Percentiles rank a stretch among this genome's conserved stretches.
Conservation (phyloP, 169 alveolate genomes). For the Cyclospora cayetanensis region DNA sequence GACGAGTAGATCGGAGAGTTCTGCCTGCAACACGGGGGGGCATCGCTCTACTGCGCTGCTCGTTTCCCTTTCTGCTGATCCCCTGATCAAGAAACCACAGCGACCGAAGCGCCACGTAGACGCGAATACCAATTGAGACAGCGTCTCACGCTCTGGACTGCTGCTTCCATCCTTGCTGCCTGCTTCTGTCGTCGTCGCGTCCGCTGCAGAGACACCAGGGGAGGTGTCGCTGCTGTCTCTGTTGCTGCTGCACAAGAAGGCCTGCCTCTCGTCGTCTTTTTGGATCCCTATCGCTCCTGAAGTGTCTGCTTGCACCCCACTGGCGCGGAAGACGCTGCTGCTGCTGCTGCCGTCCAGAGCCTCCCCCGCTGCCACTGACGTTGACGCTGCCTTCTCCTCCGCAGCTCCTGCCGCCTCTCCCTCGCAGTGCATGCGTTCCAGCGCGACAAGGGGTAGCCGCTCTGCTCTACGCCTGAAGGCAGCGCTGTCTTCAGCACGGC, state of each 20-base stretch:
- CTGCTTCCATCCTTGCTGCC: background rate
- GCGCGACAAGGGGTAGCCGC: too few species aligned
- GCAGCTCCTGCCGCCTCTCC: too few species aligned
- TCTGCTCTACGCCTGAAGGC: too few species aligned
- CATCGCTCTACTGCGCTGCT: background rate
- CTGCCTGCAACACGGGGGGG: conserved; percentile 65
- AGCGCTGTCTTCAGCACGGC: too few species aligned
- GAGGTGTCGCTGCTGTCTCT: conserved; percentile 63
- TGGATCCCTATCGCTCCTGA: background rate
- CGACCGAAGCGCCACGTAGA: conserved; percentile 62
- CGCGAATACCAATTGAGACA: conserved; percentile 16
- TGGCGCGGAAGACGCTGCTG: background rate
- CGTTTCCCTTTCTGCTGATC: background rate
- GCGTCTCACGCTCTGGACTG: background rate
- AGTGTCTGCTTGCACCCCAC: background rate
- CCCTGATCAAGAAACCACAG: conserved; percentile 59
- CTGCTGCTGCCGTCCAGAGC: background rate
- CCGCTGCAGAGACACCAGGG: background rate
- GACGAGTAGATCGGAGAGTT: conserved; percentile 46
- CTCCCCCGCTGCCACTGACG: background rate
- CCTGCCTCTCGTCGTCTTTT: background rate
- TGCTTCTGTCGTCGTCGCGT: background rate
- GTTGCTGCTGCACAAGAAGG: background rate
- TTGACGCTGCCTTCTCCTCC: background rate
- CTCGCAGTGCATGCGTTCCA: too few species aligned